These are phyloP conservation scores for Calocera cornea DNA, from an alignment of 768 basidiomycete species.

Conservation along the genomic window DNA sequence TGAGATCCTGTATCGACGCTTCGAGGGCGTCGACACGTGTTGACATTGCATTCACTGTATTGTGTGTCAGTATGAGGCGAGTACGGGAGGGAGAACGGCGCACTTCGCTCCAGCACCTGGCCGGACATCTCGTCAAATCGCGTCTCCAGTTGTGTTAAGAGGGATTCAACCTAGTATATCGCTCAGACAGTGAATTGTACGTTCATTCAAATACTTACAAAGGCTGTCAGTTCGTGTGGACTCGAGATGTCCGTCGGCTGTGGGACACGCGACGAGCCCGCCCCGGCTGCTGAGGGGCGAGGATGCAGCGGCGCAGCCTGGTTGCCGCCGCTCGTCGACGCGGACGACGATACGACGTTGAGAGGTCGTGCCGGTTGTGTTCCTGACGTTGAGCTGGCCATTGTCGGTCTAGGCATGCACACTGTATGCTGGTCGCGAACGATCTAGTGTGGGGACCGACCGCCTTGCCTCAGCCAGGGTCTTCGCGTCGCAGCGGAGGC, in stretches of 20 bases:
- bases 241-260: conserved; percentile 61
- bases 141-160: conserved; percentile 74
- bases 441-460: too few species aligned
- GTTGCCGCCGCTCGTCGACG: neutral
- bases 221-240: conserved; percentile 87
- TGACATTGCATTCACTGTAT: conserved; percentile 86
- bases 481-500: neutral
- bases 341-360: neutral
- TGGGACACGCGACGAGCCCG: neutral
- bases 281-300: neutral
- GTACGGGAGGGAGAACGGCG: conserved; percentile 17
- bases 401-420: neutral
- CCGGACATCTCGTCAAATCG: conserved; percentile 90
- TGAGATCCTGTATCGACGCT: conserved; percentile 81
- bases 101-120: conserved; percentile 75
- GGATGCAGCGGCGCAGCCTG: neutral
- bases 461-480: too few species aligned
- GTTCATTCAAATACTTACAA: conserved; percentile 41
- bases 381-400: neutral
- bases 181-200: conserved; percentile 2
- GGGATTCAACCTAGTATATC: conserved; percentile 57
- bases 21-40: conserved; percentile 80
- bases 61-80: conserved; percentile 4
- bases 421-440: neutral
- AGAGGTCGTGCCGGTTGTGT: neutral